Evolutionary conservation across 2,329 filamentous ascomycete genomes (phyloP), one percentile per base, ranked within the genome.

Genomic region (Tolypocladium guangdongense): DNA sequence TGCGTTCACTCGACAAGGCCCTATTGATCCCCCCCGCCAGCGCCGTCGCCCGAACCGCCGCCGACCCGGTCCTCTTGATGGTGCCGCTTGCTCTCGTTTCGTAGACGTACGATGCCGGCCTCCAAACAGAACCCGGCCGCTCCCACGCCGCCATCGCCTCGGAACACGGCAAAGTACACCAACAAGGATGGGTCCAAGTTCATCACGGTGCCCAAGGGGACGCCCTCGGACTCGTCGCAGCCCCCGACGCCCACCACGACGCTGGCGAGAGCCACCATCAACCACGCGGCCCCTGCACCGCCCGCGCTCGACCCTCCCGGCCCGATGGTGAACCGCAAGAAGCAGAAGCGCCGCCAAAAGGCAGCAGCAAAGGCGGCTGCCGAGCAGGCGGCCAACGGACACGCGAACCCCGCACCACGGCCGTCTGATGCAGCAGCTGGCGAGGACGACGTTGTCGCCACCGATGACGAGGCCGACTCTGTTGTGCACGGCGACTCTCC

Each of bases 341-440:
- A 96, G 76, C 88, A 93, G 70, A 96, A 96, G 77, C 83, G 91
- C 61, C 82, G 91, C 60, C 86, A 88, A 66, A 96, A 96, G 71
- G 87, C 87, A 36, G 87, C 88, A 35, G 86, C 85, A 56, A 82
- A 86, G 65, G 81, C 81, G 33, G 82, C 75, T 43, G 72, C 72
- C 6, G 68, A 71, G 52, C 61, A 66, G 30, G 62, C 62, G 27
- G 60, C 64, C 35, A 76, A 78, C 57, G 75, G 74, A 24, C 66
- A 74, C 41, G 62, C 68, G 5, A 68, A 68, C 56, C 65, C 72
- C 43, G 62, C 69, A 32, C 58, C 64, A 41, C 62, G 55, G 36
- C 58, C 64, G 41, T 61, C 56, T 57, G 62, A 59, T 49, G 56
- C 61, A 63, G 57, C 52, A 39, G 58, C 63, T 36, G 64, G 63